Evolutionary conservation across 768 basidiomycete species (phyloP), one percentile per base, ranked within the genome.

Genomic region (Amanita polypyramis): DNA sequence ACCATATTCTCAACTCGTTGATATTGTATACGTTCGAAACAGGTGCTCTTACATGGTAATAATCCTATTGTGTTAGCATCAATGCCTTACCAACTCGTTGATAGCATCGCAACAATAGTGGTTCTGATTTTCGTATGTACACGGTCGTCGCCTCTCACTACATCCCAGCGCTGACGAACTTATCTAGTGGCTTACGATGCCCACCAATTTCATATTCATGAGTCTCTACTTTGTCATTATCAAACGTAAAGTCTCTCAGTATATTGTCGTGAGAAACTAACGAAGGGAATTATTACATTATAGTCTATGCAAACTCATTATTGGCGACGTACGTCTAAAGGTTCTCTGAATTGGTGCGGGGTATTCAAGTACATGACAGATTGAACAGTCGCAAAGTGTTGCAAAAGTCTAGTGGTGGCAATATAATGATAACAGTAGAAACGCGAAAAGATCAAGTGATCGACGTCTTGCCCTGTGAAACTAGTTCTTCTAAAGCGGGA

Each of bases 1-100:
- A 76, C 50, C 67, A 68, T 6, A 52, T 77, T 20, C 64, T 79
- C 19, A 68, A 76, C 47, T 56, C 62, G 0, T 62, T 77, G 39
- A 72, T 77, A 34, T 52, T 74, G 1, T 77, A 78, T 51, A 70
- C 75, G 0, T 69, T 78, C 37, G 77, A 79, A 54, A 76, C 69
- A 30, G 76, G 76, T 47, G 58, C 70, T 6, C 50, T 77, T 25
- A 77, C 77, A 23, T 69, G 70, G 70, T 69, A 10, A 12, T 12
- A 1, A 11, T 39, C 2, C 39, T 39, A 17, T 11, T 45, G 7
- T 20, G 21, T 41, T 19, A 4, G 9, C 11, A 11, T 7, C 32
- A 19, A 19, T 17, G 17, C 36, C 25, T 5, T 8, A 32, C 36
- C 19, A 14, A 49, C 46, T 5, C 23, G 27, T 10, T 20, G 23